Conservation (phyloP, 2,329 filamentous ascomycete species). For the Plectosphaerella cucumerina region DNA sequence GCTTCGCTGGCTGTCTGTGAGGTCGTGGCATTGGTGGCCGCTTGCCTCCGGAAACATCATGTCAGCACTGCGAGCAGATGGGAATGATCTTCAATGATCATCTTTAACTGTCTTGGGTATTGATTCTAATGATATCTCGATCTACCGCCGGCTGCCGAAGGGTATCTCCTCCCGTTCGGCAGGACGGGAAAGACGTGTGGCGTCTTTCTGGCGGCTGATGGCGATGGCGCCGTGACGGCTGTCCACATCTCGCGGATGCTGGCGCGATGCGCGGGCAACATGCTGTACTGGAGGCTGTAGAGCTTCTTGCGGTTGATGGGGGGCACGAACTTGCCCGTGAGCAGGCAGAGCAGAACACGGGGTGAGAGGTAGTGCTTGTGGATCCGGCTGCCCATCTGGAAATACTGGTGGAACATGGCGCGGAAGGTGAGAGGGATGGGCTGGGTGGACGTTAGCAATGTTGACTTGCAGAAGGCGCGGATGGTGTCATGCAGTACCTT, state of each 20-base stretch:
- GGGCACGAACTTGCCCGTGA: conserved; percentile 88
- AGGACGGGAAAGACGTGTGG: conserved; percentile 24
- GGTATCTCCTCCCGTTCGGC: conserved; percentile 21
- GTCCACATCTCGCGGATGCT: conserved; percentile 85
- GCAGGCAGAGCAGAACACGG: conserved; percentile 78
- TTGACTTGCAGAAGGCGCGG: not conserved
- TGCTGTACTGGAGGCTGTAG: conserved; percentile 96
- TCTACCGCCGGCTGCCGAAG: conserved; percentile 8
- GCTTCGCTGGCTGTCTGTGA: too few species aligned
- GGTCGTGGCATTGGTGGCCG: too few species aligned
- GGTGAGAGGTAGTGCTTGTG: conserved; percentile 93
- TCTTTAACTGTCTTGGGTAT: not conserved
- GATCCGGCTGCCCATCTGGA: conserved; percentile 86
- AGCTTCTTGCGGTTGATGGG: conserved; percentile 92
- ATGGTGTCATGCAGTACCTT: conserved; percentile 60
- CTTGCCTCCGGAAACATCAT: too few species aligned
- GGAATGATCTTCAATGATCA: conserved; percentile 2
- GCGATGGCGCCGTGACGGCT: conserved; percentile 51
- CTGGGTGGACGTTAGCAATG: conserved; percentile 33
- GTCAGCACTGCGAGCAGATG: too few species aligned
- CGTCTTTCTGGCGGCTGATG: conserved; percentile 34
- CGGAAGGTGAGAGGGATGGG: conserved; percentile 84
- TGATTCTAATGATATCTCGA: conserved; percentile 13
- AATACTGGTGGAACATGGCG: conserved; percentile 98
- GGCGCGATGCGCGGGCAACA: conserved; percentile 80